A percentile compares a stretch with the other conserved stretches of the same genome.
phyloP scores from a whole-genome alignment of 306 rosid genomes.

The Sesbania bispinosa region DNA sequence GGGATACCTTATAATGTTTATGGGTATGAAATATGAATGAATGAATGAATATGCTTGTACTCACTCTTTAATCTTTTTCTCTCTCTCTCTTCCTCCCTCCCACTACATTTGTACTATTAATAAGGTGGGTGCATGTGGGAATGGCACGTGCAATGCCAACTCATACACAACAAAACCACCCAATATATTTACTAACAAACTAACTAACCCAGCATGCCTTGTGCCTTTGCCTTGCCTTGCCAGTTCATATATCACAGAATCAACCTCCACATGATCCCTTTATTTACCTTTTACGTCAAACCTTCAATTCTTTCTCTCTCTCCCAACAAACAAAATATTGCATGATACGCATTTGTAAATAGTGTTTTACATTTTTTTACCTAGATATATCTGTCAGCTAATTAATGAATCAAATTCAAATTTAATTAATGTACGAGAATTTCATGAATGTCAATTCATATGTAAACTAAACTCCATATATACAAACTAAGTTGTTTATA shows the following conservation, averaged over 20 bases:
- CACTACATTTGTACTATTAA: background rate
- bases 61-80: background rate
- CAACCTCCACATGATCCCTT: slow-evolving; percentile 23
- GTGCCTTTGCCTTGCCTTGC: too few species aligned
- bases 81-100: background rate
- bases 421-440: background rate
- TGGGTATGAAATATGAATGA: slow-evolving; percentile 45
- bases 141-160: slow-evolving; percentile 75
- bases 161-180: slow-evolving; percentile 38
- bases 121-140: background rate
- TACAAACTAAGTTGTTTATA: too few species aligned
- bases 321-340: background rate
- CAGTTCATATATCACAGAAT: slow-evolving; percentile 32
- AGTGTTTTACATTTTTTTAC: background rate
- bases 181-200: background rate
- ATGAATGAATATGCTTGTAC: slow-evolving; percentile 6
- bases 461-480: too few species aligned
- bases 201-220: slow-evolving; percentile 24
- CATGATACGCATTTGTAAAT: slow-evolving; percentile 22
- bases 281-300: background rate
- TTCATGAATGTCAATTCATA: background rate
- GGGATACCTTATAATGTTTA: slow-evolving; percentile 86
- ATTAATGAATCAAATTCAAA: background rate
- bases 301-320: slow-evolving; percentile 3
- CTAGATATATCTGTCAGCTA: background rate